Percentiles rank a stretch among this genome's conserved stretches.
Conservation (phyloP, 2,329 filamentous ascomycete species). For the Sclerotinia spermophila region DNA sequence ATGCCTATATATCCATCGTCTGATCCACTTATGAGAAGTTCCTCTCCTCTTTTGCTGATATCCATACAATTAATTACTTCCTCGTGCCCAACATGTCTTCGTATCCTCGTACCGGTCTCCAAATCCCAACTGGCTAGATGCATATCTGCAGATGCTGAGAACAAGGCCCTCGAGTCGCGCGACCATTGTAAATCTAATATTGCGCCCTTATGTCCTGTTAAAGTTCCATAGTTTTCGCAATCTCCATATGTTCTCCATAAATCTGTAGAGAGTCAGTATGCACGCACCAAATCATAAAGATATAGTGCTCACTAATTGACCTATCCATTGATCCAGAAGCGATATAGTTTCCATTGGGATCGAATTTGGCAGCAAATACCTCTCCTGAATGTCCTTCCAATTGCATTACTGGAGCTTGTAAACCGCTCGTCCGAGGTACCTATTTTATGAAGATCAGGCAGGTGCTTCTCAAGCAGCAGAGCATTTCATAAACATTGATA, state of each 20-base stretch:
- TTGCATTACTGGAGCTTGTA: constrained; percentile 93
- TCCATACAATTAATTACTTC: constrained; percentile 94
- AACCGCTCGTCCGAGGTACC: constrained; percentile 73
- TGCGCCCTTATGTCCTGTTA: constrained; percentile 87
- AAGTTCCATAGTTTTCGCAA: constrained; percentile 88
- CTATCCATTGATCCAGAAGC: constrained; percentile 96
- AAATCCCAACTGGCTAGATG: constrained; percentile 93
- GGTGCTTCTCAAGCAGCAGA: constrained; percentile 8
- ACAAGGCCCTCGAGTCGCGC: constrained; percentile 84
- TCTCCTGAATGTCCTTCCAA: constrained; percentile 79
- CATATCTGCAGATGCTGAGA: constrained; percentile 90
- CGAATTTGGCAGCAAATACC: constrained; percentile 86
- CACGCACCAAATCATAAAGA: constrained; percentile 21
- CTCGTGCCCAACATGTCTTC: constrained; percentile 87
- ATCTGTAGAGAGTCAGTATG: constrained; percentile 50
- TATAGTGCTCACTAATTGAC: constrained; percentile 67
- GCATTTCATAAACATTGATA: constrained; percentile 13
- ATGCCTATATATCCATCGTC: constrained; percentile 93
- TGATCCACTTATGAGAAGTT: constrained; percentile 83
- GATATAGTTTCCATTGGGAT: constrained; percentile 81
- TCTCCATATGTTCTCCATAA: constrained; percentile 90
- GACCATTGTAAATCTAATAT: constrained; percentile 95
- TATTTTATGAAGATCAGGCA: constrained; percentile 41
- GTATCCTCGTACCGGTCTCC: constrained; percentile 86
- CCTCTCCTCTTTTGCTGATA: constrained; percentile 83